Conservation (phyloP, 805 yeast species). For the Cyberlindnera xishuangbannaensis region DNA sequence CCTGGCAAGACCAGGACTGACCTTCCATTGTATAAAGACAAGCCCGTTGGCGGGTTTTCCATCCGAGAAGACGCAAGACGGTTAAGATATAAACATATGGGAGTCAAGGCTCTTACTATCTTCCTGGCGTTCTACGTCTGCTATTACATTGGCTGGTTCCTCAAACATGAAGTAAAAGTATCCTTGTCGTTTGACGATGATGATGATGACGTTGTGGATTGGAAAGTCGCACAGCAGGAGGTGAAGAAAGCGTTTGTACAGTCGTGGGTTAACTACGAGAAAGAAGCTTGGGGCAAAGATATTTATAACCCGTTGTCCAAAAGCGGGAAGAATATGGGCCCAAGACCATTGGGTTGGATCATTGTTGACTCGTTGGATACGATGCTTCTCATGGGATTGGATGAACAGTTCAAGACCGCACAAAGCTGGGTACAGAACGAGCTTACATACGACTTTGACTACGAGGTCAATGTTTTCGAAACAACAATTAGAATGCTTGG, state of each 20-base stretch:
- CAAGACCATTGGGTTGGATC: conserved; percentile 85
- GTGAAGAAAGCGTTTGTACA: conserved; percentile 66
- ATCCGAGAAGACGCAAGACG: conserved; percentile 8
- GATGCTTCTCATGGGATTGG: conserved; percentile 59
- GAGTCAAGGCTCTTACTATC: conserved; percentile 37
- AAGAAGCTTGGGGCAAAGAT: conserved; percentile 82
- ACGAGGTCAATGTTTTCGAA: conserved; percentile 78
- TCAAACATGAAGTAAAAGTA: conserved; percentile 14
- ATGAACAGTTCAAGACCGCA: conserved; percentile 58
- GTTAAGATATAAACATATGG: conserved; percentile 27
- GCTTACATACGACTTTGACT: conserved; percentile 64
- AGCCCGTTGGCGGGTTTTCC: conserved; percentile 31
- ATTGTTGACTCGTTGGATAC: conserved; percentile 87
- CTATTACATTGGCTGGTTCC: conserved; percentile 28
- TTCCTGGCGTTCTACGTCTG: conserved; percentile 37
- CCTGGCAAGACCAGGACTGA: conserved; percentile 3
- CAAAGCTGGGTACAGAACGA: conserved; percentile 69
- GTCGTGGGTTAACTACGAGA: conserved; percentile 72
- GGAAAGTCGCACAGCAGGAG: conserved; percentile 42
- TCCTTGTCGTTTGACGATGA: conserved; percentile 5
- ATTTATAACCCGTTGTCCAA: conserved; percentile 65
- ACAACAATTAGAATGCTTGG: conserved; percentile 95
- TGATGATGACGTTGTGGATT: conserved; percentile 24
- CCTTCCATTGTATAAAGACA: conserved; percentile 50
- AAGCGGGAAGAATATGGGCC: conserved; percentile 68